Evolutionary conservation across 2,329 filamentous ascomycete genomes (phyloP).

Genomic region (Tolypocladium ovalisporum): DNA sequence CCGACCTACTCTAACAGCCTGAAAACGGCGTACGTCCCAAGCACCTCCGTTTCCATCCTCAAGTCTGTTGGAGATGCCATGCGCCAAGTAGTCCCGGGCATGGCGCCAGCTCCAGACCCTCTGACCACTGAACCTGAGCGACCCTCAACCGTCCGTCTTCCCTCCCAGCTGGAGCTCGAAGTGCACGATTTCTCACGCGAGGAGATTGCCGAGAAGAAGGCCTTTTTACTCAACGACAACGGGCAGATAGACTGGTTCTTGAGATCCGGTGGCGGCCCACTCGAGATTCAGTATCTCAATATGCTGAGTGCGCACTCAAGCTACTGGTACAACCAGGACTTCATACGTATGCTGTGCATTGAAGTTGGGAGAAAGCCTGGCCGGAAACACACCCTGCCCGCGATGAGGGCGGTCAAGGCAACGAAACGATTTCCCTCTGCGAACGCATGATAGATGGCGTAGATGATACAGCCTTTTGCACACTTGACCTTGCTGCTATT

Average conservation of each 20-base stretch:
- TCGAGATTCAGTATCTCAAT: constrained; percentile 93
- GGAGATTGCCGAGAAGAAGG: constrained; percentile 83
- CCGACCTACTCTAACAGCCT: constrained; percentile 65
- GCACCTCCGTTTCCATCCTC: constrained; percentile 53
- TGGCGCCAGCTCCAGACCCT: constrained; percentile 19
- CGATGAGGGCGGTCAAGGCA: constrained; percentile 48
- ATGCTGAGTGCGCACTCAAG: constrained; percentile 94
- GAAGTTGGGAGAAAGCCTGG: constrained; percentile 74
- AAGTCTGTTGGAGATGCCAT: constrained; percentile 53
- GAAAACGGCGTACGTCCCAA: constrained; percentile 70
- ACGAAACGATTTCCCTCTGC: constrained; percentile 24
- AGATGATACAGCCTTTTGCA: neutral
- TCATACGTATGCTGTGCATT: constrained; percentile 80
- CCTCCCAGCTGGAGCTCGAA: constrained; percentile 74
- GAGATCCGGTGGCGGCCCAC: constrained; percentile 68
- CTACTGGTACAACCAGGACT: constrained; percentile 83
- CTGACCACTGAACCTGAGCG: constrained; percentile 21
- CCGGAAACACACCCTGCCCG: constrained; percentile 43
- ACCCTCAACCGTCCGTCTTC: constrained; percentile 34
- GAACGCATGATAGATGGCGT: neutral
- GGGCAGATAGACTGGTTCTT: constrained; percentile 91
- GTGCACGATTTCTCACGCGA: constrained; percentile 91
- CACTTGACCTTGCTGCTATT: neutral
- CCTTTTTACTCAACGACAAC: constrained; percentile 85
- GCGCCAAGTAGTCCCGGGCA: constrained; percentile 48